Evolutionary conservation across 257 asterid species (phyloP).

Genomic region (Solanum megistacrolobum): DNA sequence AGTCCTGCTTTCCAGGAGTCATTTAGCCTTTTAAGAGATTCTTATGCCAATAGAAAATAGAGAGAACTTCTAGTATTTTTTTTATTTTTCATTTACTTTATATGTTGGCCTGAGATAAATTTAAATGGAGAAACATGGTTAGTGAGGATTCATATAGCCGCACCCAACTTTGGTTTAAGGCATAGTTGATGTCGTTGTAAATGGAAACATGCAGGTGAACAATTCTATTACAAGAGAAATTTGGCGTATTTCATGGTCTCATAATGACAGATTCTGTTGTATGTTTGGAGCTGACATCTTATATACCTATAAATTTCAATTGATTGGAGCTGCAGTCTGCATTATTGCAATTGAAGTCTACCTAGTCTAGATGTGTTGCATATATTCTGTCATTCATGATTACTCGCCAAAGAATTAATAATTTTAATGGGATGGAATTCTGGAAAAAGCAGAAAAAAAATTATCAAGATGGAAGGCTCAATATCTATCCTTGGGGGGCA

Average conservation of each 20-base stretch:
- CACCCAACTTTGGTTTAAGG: neutral
- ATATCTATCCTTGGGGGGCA: too few species aligned
- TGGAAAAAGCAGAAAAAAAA: too few species aligned
- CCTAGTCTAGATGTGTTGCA: neutral
- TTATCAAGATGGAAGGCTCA: too few species aligned
- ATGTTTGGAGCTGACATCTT: neutral
- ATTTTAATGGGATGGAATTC: too few species aligned
- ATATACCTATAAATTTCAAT: neutral
- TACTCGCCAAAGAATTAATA: neutral
- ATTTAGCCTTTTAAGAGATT: neutral
- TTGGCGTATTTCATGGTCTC: neutral
- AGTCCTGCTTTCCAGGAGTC: neutral
- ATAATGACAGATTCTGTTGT: neutral
- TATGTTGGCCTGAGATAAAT: neutral
- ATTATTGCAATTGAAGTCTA: neutral
- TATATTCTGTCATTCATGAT: neutral
- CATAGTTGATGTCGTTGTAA: neutral
- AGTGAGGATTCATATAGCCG: neutral
- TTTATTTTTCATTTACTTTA: neutral
- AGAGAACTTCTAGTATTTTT: neutral
- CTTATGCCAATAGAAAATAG: neutral
- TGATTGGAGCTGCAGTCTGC: neutral
- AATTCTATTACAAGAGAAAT: neutral
- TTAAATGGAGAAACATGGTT: neutral
- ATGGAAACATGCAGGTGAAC: neutral